Evolutionary conservation across 2,329 filamentous ascomycete genomes (phyloP), one percentile per base, ranked within the genome.

Genomic region (Fusarium sp.): DNA sequence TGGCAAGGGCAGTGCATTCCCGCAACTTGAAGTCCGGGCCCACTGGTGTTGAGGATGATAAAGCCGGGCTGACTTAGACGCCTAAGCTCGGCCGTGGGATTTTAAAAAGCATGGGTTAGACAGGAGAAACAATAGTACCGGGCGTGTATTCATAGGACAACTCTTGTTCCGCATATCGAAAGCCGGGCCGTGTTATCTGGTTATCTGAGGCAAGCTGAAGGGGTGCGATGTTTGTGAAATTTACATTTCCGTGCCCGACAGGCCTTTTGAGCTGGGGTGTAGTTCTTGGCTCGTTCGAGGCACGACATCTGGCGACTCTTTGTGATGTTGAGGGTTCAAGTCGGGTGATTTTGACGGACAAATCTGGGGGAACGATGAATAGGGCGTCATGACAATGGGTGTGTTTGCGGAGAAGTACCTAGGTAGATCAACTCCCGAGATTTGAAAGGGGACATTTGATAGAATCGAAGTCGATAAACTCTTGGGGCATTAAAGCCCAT

Each of bases 111-210:
- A 54, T 56, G 58, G 58, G 38, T 46, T 36, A 54, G 26, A 36
- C 43, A 34, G 39, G 44, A 46, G 7, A 48, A 57, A 52, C 59
- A 19, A 50, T 35, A 45, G 42, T 48, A 42, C 22, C 40, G n/a
- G 45, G 29, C 48, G 9, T 26, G 42, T 53, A 41, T 45, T 39
- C 48, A 13, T 52, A 52, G 57, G 43, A 44, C 35, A 39, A 35
- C 29, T 24, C 52, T 25, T 61, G 40, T 59, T 28, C 54, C 68
- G 67, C 68, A 70, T 51, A 68, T 69, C 52, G 38, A 69, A 69
- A 56, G 47, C 68, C 68, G 68, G 39, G 8, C 24, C 22, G 15
- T n/a, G 15, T 41, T 28, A 39, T 47, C 19, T 19, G 3, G 29
- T 29, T 32, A 36, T 34, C 26, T 29, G 22, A 22, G 22, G 38